A percentile compares a stretch with the other conserved stretches of the same genome.
Conservation (phyloP, 2,329 filamentous ascomycete genomes). For the Pyrenophora seminiperda region DNA sequence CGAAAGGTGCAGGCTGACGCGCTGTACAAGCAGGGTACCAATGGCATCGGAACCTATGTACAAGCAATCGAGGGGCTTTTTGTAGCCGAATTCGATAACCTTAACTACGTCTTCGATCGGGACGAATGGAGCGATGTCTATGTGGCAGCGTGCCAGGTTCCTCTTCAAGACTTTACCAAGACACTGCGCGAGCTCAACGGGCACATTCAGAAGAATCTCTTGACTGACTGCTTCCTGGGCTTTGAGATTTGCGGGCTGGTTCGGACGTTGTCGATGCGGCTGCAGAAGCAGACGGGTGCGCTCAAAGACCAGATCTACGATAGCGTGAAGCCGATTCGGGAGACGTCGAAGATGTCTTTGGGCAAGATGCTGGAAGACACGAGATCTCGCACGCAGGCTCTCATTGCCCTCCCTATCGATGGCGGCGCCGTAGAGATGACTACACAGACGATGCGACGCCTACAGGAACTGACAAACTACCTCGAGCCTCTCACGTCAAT, state of each 20-base stretch:
- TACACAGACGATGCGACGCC: constrained; percentile 80
- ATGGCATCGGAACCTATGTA: constrained; percentile 88
- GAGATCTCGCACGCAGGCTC: constrained; percentile 67
- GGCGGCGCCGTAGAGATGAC: constrained; percentile 79
- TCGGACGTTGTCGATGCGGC: constrained; percentile 74
- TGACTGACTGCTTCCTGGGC: constrained; percentile 90
- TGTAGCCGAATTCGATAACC: constrained; percentile 85
- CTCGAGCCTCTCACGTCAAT: constrained; percentile 84
- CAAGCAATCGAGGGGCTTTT: constrained; percentile 87
- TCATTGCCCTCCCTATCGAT: constrained; percentile 75
- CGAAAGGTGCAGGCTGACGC: constrained; percentile 75
- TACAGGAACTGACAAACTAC: constrained; percentile 87
- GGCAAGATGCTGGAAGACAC: constrained; percentile 84
- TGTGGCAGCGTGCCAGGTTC: constrained; percentile 75
- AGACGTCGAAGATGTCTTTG: constrained; percentile 87
- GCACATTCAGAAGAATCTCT: constrained; percentile 83
- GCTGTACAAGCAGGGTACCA: constrained; percentile 85
- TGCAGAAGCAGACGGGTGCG: constrained; percentile 84
- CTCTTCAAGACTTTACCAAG: constrained; percentile 80
- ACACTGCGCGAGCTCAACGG: constrained; percentile 87
- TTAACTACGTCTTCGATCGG: constrained; percentile 81
- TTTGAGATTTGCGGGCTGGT: constrained; percentile 96
- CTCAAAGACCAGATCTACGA: constrained; percentile 82
- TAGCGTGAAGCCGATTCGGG: constrained; percentile 84
- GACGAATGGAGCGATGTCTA: constrained; percentile 85